Evolutionary conservation across 2,329 filamentous ascomycete genomes (phyloP), one percentile per base, ranked within the genome.

Genomic region (Claviceps sp.): DNA sequence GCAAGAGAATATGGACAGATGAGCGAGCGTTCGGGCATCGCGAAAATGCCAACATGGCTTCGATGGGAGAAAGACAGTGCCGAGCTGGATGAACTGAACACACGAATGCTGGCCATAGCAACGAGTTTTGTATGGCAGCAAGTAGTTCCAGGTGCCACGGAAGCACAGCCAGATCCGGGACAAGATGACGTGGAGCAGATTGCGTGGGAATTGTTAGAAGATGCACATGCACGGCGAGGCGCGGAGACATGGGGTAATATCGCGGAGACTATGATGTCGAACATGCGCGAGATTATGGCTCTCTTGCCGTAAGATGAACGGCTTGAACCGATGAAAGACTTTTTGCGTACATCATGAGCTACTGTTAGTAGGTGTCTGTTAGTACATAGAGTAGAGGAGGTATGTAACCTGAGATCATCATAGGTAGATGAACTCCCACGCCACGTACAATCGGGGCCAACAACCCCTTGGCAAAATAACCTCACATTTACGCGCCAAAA

Each of bases 41-140:
- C 63, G 34, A 56, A 56, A 14, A 58, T 57, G 46, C 66, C 64
- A 3, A 51, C 48, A 9, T 61, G 59, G 55, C 57, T 62, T 53
- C 62, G 58, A 3, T 70, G 66, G 68, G 52, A 58, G 45, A 59
- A 66, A 45, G 66, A 70, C n/a, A 59, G 52, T 11, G 55, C 55
- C 34, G 60, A 64, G 23, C 56, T 68, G 26, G 51, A 55, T 17
- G 56, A 60, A 2, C 54, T 69, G 47, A 64, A 66, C 45, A 52
- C 57, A 16, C 54, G 57, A 29, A 57, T 61, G 14, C 53, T 62
- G 50, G 50, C 49, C 1, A 58, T 62, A 14, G 58, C 61, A 23
- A 45, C 38, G 9, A 49, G n/a, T 11, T 22, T 45, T 11, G 4
- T 52, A 63, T n/a, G 62, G 62, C 44, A 56, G 56, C 16, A 55